phyloP scores from a whole-genome alignment of 2,329 filamentous ascomycete genomes.

The Aspergillus bombycis region DNA sequence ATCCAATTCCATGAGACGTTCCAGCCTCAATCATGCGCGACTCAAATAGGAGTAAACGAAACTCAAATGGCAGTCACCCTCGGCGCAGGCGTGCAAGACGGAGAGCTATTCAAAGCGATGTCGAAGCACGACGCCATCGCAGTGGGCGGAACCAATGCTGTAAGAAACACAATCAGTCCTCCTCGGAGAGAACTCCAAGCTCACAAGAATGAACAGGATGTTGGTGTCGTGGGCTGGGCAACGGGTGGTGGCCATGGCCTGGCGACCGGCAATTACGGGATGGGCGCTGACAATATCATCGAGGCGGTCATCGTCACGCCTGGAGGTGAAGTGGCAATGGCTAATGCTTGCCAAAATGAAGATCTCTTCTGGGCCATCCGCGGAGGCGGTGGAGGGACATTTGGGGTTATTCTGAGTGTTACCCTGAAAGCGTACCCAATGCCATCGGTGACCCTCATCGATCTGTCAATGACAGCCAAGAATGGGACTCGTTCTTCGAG shows the following conservation, averaged over 20 bases:
- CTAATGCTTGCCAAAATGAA: conserved; percentile 22
- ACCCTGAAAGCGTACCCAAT: conserved; percentile 20
- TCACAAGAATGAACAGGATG: neutral
- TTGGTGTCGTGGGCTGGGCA: conserved; percentile 35
- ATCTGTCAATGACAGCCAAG: conserved; percentile 1
- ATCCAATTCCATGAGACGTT: conserved; percentile 31
- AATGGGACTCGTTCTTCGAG: conserved; percentile 2
- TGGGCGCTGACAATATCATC: conserved; percentile 55
- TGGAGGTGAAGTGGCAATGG: conserved; percentile 26
- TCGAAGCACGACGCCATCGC: conserved; percentile 5
- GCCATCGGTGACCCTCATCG: conserved; percentile 22
- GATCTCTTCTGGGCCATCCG: conserved; percentile 26
- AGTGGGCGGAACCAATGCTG: conserved; percentile 9
- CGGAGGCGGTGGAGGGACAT: conserved; percentile 24
- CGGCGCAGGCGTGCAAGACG: conserved; percentile 15
- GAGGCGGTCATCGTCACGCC: conserved; percentile 52
- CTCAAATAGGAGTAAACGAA: neutral
- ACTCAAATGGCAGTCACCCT: conserved; percentile 6
- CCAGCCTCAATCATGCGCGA: neutral
- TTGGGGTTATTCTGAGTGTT: conserved; percentile 16
- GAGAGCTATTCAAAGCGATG: conserved; percentile 9
- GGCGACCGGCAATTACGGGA: conserved; percentile 53
- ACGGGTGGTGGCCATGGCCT: conserved; percentile 59
- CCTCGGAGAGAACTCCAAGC: neutral
- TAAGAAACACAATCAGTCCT: neutral